phyloP scores from a whole-genome alignment of 2,329 filamentous ascomycete genomes.

The Aspergillus thermomutatus region DNA sequence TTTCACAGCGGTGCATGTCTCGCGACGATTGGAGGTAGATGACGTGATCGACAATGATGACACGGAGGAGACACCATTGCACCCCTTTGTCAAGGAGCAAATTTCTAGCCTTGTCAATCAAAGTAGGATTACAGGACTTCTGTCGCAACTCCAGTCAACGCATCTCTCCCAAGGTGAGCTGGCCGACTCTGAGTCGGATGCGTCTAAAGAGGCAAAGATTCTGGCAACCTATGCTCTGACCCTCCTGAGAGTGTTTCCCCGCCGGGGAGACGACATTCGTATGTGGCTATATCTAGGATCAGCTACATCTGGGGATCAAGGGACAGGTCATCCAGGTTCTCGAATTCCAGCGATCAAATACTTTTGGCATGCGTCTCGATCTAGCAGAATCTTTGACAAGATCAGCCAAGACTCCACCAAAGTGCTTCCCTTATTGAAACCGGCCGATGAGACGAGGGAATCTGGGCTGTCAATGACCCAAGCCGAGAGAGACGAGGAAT shows the following conservation, averaged over 20 bases:
- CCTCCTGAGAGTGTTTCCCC: conserved; percentile 79
- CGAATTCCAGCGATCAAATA: conserved; percentile 70
- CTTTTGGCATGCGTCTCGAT: conserved; percentile 70
- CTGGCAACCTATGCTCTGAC: conserved; percentile 85
- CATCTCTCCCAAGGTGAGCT: conserved; percentile 19
- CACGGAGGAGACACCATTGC: conserved; percentile 31
- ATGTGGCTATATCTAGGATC: conserved; percentile 89
- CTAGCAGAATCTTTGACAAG: conserved; percentile 55
- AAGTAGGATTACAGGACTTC: conserved; percentile 65
- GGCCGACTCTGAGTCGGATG: conserved; percentile 28
- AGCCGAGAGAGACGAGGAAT: conserved; percentile 62
- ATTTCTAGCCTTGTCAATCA: conserved; percentile 71
- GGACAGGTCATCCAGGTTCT: conserved; percentile 25
- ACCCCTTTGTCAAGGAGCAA: conserved; percentile 61
- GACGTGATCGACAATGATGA: conserved; percentile 27
- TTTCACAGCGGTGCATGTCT: conserved; percentile 54
- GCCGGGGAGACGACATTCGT: conserved; percentile 78
- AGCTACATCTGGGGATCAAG: conserved; percentile 42
- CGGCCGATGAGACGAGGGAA: conserved; percentile 41
- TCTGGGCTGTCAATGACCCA: conserved; percentile 21
- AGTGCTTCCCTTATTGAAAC: conserved; percentile 56
- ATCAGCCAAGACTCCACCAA: conserved; percentile 57
- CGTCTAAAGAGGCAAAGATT: conserved; percentile 62
- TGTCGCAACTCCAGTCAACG: conserved; percentile 44
- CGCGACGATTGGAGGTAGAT: conserved; percentile 46